Base-by-base conservation (phyloP, 495 filamentous ascomycete species). In the Tetracladium setigerum region DNA sequence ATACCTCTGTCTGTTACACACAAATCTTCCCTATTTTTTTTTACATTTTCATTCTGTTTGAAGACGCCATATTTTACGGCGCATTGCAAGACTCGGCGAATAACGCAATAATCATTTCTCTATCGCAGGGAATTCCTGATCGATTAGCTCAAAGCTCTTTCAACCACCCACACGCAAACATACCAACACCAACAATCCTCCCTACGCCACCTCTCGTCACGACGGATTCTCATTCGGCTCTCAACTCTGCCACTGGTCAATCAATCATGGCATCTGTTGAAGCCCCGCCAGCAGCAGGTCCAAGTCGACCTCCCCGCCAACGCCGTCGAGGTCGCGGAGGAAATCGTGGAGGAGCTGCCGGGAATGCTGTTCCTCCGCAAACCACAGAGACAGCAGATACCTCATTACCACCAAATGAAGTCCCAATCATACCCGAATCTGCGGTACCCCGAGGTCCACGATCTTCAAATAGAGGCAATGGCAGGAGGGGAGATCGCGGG, bases 21-120 rank as follows among this genome's bases (percentile, higher is more conserved):
- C 27, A 24, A 32, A 38, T 19, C 18, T 38, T n/a, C 3, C 35
- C 39, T 14, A 18, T 27, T 2, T 8, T 1, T 31, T 16, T 37
- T 9, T 13, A 35, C 32, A 16, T 54, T 51, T 41, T 30, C 44
- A 56, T 48, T 35, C 15, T 40, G 12, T 61, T 33, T 39, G 54
- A 76, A 76, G 72, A 60, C 71, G 71, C 72, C 72, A 62, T 76
- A 74, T 76, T 76, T 74, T 53, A 63, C 72, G 72, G 72, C 70
- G 72, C 72, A 70, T 33, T 27, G 7, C 44, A 19, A 18, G 16
- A 16, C 44, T 19, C 18, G 10, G 17, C 41, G 15, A 15, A 42
- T 14, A 40, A 46, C 3, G 15, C 17, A 49, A 10, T 22, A 15
- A 33, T 33, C 37, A 35, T 32, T 46, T 30, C 22, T 7, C 22